Evolutionary conservation across 768 basidiomycete species (phyloP), one percentile per base, ranked within the genome.

Genomic region (Tylopilus rubrobrunneus): DNA sequence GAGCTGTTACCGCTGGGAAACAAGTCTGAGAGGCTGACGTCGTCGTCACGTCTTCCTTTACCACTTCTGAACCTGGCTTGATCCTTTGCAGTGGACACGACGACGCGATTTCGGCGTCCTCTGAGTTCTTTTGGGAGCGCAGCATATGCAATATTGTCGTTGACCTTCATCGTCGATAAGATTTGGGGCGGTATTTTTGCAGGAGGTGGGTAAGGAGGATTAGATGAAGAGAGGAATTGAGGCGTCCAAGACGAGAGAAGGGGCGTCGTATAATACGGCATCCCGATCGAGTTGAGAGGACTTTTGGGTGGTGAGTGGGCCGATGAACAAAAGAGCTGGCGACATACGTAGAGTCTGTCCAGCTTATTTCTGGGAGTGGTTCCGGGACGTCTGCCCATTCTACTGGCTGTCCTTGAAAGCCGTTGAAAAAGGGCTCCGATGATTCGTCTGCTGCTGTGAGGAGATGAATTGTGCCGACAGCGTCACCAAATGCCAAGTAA

Each of bases 401-500:
- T 42, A 88, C 73, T 12, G 90, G 83, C 58, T 90, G 83, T 1
- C 92, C 92, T 54, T 92, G 86, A 62, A 87, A 96, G 0, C 95
- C 93, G 60, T 96, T 96, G 70, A 96, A 87, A 3, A 92, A 89
- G 29, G 73, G 62, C 1, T 81, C 72, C 17, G 71, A 74, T 1
- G 76, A 78, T 4, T 78, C 80, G 47, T 86, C 84, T 40, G 86
- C 81, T 49, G 89, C 87, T 46, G 87, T 83, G 63, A 93, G 73
- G 17, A 98, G 73, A 71, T 96, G 92, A 4, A 98, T 79, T 6
- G 77, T 74, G 17, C 95, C 94, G 41, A 90, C 86, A 0, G 86
- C 84, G 62, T 97, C 94, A 1, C 93, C 95, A 60, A 95, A 93
- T 1, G 92, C 94, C 65, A 98, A 77, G 63, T 92, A 97, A n/a